Conservation (phyloP, 345 rosid genomes). For the Populus tremula region DNA sequence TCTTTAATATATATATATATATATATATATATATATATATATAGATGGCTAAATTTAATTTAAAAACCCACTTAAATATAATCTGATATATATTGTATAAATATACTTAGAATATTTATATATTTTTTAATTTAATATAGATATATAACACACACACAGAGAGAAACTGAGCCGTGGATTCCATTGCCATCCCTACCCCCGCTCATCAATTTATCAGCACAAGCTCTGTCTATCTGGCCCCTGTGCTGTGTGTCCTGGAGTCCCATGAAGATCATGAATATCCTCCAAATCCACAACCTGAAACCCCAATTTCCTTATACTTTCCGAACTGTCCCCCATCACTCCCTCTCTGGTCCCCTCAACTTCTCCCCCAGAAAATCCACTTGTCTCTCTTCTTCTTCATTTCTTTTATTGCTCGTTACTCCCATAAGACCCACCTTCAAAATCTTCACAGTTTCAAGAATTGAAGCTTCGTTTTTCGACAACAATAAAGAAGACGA, state of each 20-base stretch:
- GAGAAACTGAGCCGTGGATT: too few species aligned
- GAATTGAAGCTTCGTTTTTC: slow-evolving; percentile 25
- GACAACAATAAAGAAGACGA: slow-evolving; percentile 26
- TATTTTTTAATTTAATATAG: too few species aligned
- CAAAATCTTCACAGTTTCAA: slow-evolving; percentile 36
- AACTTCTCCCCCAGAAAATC: slow-evolving; percentile 8
- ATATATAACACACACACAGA: too few species aligned
- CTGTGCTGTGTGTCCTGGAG: too few species aligned
- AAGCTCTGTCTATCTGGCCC: too few species aligned
- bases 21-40: too few species aligned
- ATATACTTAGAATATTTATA: too few species aligned
- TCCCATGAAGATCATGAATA: slow-evolving; percentile 30
- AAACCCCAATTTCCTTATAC: slow-evolving; percentile 22
- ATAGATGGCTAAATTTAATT: too few species aligned
- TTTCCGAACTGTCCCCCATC: slow-evolving; percentile 22
- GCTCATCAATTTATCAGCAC: not conserved
- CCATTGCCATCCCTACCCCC: not conserved
- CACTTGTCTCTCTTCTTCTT: slow-evolving; percentile 5
- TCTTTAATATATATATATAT: too few species aligned
- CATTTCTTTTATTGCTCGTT: not conserved
- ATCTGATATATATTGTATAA: too few species aligned
- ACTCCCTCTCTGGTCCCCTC: slow-evolving; percentile 11
- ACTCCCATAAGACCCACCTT: slow-evolving; percentile 30
- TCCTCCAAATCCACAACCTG: slow-evolving; percentile 39
- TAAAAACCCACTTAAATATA: too few species aligned